Evolutionary conservation across 106 monocot species (phyloP), one percentile per base, ranked within the genome.

Genomic region (Dendrobium huoshanense): DNA sequence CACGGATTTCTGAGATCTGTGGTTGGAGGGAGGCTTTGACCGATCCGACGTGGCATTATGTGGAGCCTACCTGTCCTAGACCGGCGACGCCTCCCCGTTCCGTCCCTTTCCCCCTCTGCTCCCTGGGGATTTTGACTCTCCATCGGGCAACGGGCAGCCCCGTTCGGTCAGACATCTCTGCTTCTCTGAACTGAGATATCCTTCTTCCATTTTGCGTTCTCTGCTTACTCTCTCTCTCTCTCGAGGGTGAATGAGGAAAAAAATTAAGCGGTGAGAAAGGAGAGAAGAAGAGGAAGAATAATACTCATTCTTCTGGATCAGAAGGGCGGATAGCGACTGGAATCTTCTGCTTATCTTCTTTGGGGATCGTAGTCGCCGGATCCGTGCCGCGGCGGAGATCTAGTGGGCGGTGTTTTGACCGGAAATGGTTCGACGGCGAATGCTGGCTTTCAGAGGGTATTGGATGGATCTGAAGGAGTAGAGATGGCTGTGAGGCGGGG

Each of bases 381-480:
- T 70, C 37, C 70, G 16, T 16, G 10, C 4, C 11, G 31, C 70
- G 33, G 15, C 13, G 24, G n/a, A 51, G 64, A 15, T 65, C 24
- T 65, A 25, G 25, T 15, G 64, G 25, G n/a, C 24, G 70, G 33
- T 70, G 0, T 16, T 70, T 37, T 37, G 13, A 10, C 37, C 31
- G 74, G 74, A 74, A 37, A 74, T 74, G 43, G 43, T 43, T 24
- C 74, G 43, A 8, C 74, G 17, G 19, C 8, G 19, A 7, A 22
- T 43, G 74, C 11, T 24, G 19, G 41, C 0, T 20, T 74, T 37
- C 13, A n/a, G 1, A 43, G 43, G 17, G 22, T 24, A 20, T 74
- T 74, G 42, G 74, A 44, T 44, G 74, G 74, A 70, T 74, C 74
- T 74, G 74, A 20, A 1, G 74, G 74, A 43, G 74, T 74, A 74